Conservation (phyloP, 805 yeast genomes). For the Candida schatavii region DNA sequence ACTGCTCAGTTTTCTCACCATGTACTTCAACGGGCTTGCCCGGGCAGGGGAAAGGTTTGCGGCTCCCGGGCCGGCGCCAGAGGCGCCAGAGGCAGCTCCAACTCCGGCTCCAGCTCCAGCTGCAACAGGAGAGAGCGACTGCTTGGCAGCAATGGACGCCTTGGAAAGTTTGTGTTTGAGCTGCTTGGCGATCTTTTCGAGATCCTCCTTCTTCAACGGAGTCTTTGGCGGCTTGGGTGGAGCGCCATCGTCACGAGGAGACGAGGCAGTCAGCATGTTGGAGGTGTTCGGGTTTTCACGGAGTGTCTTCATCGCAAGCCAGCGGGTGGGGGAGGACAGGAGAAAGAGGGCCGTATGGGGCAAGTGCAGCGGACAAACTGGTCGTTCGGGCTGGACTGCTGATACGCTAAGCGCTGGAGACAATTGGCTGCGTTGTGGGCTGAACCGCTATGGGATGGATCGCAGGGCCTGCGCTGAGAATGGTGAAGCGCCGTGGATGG, state of each 20-base stretch:
- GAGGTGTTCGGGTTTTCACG: conserved; percentile 19
- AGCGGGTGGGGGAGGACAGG: no score
- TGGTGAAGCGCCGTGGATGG: neutral
- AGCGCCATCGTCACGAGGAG: conserved; percentile 8
- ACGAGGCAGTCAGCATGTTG: conserved; percentile 13
- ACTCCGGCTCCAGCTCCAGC: no score
- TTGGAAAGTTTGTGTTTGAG: conserved; percentile 39
- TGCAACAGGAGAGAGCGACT: conserved; percentile 19
- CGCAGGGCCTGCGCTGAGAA: neutral
- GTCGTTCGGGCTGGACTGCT: no score
- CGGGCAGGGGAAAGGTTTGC: conserved; percentile 13
- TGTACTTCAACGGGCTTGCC: conserved; percentile 10
- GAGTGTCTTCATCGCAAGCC: conserved; percentile 19
- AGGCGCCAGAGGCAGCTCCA: neutral
- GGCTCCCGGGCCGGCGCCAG: neutral
- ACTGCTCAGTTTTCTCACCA: conserved; percentile 3
- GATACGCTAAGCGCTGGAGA: no score
- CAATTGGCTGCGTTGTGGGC: no score
- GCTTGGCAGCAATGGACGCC: conserved; percentile 46
- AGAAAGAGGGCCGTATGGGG: no score
- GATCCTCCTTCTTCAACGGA: conserved; percentile 41
- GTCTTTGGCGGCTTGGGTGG: conserved; percentile 23
- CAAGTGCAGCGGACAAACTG: no score
- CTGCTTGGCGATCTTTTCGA: conserved; percentile 43
- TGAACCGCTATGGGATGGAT: no score